Percentiles rank a stretch among this genome's conserved stretches.
Evolutionary conservation across 1,284 basidiomycete genomes (phyloP).

Genomic region (Pseudozyma hubeiensis): DNA sequence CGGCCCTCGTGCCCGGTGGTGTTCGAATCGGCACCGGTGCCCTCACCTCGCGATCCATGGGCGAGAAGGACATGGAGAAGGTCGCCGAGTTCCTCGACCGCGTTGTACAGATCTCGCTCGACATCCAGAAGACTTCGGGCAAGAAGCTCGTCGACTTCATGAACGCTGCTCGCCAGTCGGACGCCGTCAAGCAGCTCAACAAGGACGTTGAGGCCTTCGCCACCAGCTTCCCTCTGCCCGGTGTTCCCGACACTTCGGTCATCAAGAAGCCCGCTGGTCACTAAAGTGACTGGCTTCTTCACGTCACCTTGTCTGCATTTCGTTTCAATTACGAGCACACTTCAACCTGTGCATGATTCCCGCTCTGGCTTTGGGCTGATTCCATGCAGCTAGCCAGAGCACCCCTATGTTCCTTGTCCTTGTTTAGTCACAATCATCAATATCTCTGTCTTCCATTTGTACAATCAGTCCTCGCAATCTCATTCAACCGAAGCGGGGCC

Average conservation of each 20-base stretch:
- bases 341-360: conserved; percentile 54
- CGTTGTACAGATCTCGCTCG: conserved; percentile 63
- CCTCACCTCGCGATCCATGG: conserved; percentile 93
- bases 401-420: conserved; percentile 3
- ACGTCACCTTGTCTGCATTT: conserved; percentile 35
- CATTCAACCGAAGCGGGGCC: conserved; percentile 56
- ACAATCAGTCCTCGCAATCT: conserved; percentile 54
- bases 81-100: conserved; percentile 81
- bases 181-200: conserved; percentile 80
- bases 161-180: conserved; percentile 78
- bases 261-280: conserved; percentile 62
- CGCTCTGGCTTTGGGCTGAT: conserved; percentile 11
- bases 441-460: conserved; percentile 15
- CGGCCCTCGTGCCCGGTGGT: conserved; percentile 97
- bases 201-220: conserved; percentile 84
- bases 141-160: conserved; percentile 95
- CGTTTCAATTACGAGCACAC: conserved; percentile 36
- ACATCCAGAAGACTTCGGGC: conserved; percentile 88
- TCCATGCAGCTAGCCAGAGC: not conserved
- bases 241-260: conserved; percentile 76
- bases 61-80: conserved; percentile 82
- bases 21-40: conserved; percentile 96
- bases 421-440: conserved; percentile 9
- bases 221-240: conserved; percentile 88
- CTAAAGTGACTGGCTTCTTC: conserved; percentile 17